These are phyloP conservation scores for Pythium coloratum DNA, from an alignment of 352 stramenopile genomes.

Conservation along the genomic window DNA sequence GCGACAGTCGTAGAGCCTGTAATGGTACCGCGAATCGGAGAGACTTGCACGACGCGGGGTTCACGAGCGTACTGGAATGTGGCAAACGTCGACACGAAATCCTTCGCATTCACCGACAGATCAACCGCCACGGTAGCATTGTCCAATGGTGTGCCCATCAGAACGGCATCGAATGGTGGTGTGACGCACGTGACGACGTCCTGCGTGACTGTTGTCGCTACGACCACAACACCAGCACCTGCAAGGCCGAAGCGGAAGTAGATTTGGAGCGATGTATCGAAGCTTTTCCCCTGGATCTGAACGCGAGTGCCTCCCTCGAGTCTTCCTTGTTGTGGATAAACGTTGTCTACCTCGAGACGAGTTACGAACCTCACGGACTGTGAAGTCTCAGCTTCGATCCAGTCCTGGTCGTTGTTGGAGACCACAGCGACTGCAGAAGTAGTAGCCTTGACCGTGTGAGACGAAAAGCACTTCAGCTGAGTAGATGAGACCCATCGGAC, in stretches of 20 bases:
- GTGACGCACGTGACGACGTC: constrained; percentile 44
- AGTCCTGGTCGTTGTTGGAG: constrained; percentile 57
- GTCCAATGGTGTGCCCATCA: constrained; percentile 8
- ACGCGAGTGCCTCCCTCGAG: constrained; percentile 56
- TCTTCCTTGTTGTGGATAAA: constrained; percentile 50
- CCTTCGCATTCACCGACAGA: constrained; percentile 70
- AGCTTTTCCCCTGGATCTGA: constrained; percentile 53
- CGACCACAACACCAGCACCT: constrained; percentile 22
- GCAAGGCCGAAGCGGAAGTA: constrained; percentile 69
- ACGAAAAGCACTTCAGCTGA: constrained; percentile 51
- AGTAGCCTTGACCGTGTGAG: constrained; percentile 25
- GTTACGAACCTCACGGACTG: constrained; percentile 23
- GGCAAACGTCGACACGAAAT: constrained; percentile 55
- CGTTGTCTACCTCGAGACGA: constrained; percentile 38
- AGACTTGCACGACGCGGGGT: constrained; percentile 44
- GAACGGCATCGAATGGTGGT: constrained; percentile 27
- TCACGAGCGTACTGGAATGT: constrained; percentile 53
- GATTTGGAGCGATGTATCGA: constrained; percentile 34
- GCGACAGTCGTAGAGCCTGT: constrained; percentile 59
- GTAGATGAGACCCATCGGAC: constrained; percentile 44
- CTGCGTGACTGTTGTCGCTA: constrained; percentile 27
- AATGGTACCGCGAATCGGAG: constrained; percentile 46
- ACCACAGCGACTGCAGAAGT: constrained; percentile 35
- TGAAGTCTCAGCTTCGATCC: neutral
- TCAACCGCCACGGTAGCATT: constrained; percentile 5